These are phyloP conservation scores for Opeltia flavorubescens DNA, from an alignment of 495 filamentous ascomycete species.

Conservation along the genomic window DNA sequence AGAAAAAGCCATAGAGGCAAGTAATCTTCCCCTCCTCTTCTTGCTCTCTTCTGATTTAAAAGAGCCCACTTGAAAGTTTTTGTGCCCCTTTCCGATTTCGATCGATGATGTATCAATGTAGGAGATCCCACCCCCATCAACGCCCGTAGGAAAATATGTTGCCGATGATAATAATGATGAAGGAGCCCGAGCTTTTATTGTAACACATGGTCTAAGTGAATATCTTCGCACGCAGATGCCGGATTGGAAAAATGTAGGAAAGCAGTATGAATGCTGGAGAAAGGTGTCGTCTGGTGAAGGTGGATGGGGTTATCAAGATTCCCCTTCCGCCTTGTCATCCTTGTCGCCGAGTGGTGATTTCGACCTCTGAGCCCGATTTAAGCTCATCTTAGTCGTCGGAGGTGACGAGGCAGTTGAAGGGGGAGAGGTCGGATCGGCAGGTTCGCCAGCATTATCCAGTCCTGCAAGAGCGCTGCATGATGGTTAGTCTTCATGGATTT, in stretches of 20 bases:
- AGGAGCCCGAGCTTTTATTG: not conserved
- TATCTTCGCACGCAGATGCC: slow-evolving; percentile 2
- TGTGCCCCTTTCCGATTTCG: too few species aligned
- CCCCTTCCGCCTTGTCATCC: slow-evolving; percentile 17
- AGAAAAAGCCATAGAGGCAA: not conserved
- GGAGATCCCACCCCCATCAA: too few species aligned
- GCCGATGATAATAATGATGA: too few species aligned
- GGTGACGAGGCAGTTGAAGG: slow-evolving; percentile 46
- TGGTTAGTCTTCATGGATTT: slow-evolving; percentile 7
- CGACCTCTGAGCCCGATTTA: slow-evolving; percentile 30
- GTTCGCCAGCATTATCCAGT: slow-evolving; percentile 32
- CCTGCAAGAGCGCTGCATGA: slow-evolving; percentile 39
- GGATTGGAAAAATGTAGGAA: not conserved
- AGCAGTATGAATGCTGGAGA: not conserved
- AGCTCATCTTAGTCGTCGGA: slow-evolving; percentile 37
- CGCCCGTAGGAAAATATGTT: too few species aligned
- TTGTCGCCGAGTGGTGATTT: slow-evolving; percentile 34
- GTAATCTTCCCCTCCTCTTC: not conserved
- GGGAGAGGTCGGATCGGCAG: slow-evolving; percentile 43
- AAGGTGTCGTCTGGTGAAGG: not conserved
- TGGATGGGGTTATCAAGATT: not conserved
- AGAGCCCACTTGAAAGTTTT: too few species aligned
- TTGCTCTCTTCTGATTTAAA: not conserved
- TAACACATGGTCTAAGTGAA: slow-evolving; percentile 8
- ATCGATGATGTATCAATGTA: too few species aligned